Conservation (phyloP, 2,329 filamentous ascomycete species). For the Fusarium sp. region DNA sequence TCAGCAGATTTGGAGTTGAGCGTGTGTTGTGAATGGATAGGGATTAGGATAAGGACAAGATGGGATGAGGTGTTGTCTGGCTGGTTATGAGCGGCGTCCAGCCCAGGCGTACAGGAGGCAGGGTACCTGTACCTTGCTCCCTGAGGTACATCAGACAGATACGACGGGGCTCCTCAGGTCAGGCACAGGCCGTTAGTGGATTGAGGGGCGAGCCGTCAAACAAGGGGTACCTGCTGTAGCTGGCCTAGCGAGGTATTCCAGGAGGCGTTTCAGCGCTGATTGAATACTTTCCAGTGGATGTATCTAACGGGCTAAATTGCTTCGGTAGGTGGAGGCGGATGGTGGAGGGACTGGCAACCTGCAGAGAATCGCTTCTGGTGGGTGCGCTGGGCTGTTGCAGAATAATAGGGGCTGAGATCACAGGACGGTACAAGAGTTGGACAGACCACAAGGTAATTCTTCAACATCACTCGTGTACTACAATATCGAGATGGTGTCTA, state of each 20-base stretch:
- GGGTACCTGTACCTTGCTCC: slow-evolving; percentile 27
- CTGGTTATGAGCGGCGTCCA: slow-evolving; percentile 39
- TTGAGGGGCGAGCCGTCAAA: slow-evolving; percentile 33
- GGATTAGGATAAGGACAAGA: slow-evolving; percentile 21
- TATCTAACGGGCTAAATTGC: slow-evolving; percentile 23
- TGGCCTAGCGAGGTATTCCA: slow-evolving; percentile 30
- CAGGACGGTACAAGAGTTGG: slow-evolving; percentile 12
- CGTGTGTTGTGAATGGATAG: slow-evolving; percentile 28
- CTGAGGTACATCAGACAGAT: slow-evolving; percentile 36
- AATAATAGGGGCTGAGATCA: slow-evolving; percentile 44
- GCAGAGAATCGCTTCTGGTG: slow-evolving; percentile 20
- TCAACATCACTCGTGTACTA: not conserved
- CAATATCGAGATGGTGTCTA: not conserved
- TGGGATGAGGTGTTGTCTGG: slow-evolving; percentile 37
- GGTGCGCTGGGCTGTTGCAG: slow-evolving; percentile 42
- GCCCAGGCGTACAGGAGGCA: slow-evolving; percentile 28
- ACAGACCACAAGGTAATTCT: not conserved
- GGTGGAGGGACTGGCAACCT: slow-evolving; percentile 26
- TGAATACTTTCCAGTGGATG: slow-evolving; percentile 34
- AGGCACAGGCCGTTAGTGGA: slow-evolving; percentile 41
- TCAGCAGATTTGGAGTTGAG: slow-evolving; percentile 17
- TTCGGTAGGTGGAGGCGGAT: slow-evolving; percentile 36
- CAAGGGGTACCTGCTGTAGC: slow-evolving; percentile 37
- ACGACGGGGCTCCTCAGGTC: slow-evolving; percentile 11
- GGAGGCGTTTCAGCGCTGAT: slow-evolving; percentile 31